Evolutionary conservation across 345 rosid species (phyloP).

Genomic region (Citrus glauca): DNA sequence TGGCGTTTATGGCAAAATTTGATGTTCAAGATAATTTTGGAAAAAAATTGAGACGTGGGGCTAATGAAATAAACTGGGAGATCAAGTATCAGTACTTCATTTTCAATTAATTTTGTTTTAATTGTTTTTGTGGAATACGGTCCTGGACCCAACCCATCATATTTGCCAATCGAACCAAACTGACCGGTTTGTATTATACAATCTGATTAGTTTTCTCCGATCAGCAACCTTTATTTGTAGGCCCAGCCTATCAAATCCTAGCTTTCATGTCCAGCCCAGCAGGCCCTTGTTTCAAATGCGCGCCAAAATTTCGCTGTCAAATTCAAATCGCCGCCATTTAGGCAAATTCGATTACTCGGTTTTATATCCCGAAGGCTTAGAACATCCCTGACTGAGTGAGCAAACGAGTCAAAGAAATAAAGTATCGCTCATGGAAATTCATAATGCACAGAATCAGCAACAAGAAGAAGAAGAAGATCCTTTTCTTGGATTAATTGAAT

Average conservation of each 20-base stretch:
- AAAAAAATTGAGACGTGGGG: too few species aligned
- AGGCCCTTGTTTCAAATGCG: neutral
- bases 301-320: slow-evolving; percentile 1
- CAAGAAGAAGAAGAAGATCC: slow-evolving; percentile 41
- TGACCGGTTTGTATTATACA: too few species aligned
- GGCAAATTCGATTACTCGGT: neutral
- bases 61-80: too few species aligned
- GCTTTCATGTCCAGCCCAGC: neutral
- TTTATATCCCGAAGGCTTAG: neutral
- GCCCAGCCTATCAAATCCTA: neutral
- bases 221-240: neutral
- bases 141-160: too few species aligned
- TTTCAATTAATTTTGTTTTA: too few species aligned
- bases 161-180: too few species aligned
- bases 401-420: slow-evolving; percentile 7
- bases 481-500: slow-evolving; percentile 74
- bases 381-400: neutral
- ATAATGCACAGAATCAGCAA: slow-evolving; percentile 9
- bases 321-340: neutral
- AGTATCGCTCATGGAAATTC: slow-evolving; percentile 37
- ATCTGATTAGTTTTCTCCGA: too few species aligned
- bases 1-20: too few species aligned
- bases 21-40: too few species aligned
- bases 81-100: too few species aligned
- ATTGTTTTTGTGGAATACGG: too few species aligned